Conservation (phyloP, 352 stramenopile genomes). For the Phytophthora macrochlamydospora region DNA sequence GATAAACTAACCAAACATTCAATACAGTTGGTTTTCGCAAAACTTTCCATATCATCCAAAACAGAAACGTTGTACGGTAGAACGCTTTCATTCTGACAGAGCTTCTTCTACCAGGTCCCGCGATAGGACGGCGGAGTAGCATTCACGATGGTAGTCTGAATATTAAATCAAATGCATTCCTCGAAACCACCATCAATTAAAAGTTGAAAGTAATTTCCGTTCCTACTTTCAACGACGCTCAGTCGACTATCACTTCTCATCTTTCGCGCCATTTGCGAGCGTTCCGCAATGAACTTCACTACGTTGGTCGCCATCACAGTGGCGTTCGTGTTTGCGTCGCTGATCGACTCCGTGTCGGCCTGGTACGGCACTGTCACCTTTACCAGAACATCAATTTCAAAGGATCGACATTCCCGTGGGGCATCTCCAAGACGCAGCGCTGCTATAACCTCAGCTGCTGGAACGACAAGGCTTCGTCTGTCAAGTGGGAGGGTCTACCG, state of each 20-base stretch:
- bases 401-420: slow-evolving; percentile 22
- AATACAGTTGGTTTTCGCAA: no score
- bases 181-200: no score
- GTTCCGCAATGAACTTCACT: background rate
- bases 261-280: background rate
- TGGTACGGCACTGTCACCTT: slow-evolving; percentile 21
- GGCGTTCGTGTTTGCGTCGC: background rate
- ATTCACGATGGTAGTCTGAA: no score
- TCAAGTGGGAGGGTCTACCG: slow-evolving; percentile 31
- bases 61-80: no score
- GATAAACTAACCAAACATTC: no score
- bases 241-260: background rate
- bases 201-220: no score
- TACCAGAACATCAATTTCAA: slow-evolving; percentile 13
- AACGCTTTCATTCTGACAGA: no score
- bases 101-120: no score
- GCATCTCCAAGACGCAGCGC: slow-evolving; percentile 21
- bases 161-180: no score
- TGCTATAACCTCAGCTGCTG: slow-evolving; percentile 37
- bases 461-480: slow-evolving; percentile 29
- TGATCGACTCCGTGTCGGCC: slow-evolving; percentile 7
- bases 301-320: background rate
- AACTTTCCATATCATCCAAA: no score
- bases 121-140: no score
- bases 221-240: no score